Conservation (phyloP, 192 early-diverging fungal species). For the Dimargaris xerosporica region DNA sequence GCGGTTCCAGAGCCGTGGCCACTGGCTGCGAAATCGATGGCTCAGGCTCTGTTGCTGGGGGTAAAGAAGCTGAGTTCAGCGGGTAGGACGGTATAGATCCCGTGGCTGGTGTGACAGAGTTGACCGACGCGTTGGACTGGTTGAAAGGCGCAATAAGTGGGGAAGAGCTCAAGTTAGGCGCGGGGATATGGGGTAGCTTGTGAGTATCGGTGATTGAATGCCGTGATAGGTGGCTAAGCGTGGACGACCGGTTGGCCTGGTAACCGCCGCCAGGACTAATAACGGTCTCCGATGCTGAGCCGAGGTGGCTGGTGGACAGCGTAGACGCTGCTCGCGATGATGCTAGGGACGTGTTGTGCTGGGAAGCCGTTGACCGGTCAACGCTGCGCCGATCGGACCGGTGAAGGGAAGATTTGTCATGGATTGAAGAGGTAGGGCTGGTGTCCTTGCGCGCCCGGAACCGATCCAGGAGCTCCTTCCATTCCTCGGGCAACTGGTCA, state of each 20-base stretch:
- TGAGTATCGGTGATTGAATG: not conserved
- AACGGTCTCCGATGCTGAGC: not conserved
- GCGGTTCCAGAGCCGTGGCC: not conserved
- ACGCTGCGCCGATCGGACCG: not conserved
- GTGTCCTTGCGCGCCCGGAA: conserved; percentile 1
- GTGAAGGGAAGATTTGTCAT: not conserved
- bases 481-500: conserved; percentile 9
- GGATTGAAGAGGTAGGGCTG: not conserved
- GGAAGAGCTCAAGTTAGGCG: not conserved
- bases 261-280: not conserved
- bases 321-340: conserved; percentile 3
- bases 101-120: not conserved
- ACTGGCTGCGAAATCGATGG: not conserved
- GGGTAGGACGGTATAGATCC: not conserved
- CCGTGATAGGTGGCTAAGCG: not conserved
- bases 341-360: not conserved
- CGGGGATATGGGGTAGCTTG: not conserved
- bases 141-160: not conserved
- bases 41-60: not conserved
- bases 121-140: not conserved
- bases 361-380: not conserved
- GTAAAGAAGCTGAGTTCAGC: not conserved
- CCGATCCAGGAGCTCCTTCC: conserved; percentile 10
- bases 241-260: not conserved
- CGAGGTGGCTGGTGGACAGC: not conserved